A percentile compares a stretch with the other conserved stretches of the same genome.
These are phyloP conservation scores for Boletus sensibilis DNA, from an alignment of 768 basidiomycete species.

Conservation along the genomic window DNA sequence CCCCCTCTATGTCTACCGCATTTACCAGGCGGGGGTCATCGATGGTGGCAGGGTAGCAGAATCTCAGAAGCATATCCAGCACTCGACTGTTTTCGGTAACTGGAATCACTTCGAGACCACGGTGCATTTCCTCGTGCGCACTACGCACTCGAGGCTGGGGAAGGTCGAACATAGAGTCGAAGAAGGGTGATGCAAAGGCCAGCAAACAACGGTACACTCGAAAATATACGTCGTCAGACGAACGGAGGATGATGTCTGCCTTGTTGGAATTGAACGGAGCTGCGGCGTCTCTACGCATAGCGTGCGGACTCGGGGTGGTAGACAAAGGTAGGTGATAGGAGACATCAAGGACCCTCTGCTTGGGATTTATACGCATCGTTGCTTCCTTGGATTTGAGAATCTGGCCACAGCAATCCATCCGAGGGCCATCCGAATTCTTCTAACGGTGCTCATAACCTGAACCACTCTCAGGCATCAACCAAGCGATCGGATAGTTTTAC, in stretches of 20 bases:
- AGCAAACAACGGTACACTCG: slow-evolving; percentile 28
- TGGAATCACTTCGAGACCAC: slow-evolving; percentile 27
- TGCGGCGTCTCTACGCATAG: slow-evolving; percentile 24
- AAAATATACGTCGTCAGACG: slow-evolving; percentile 42
- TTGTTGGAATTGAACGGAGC: slow-evolving; percentile 47
- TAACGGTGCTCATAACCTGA: neutral
- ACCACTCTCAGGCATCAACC: slow-evolving; percentile 10
- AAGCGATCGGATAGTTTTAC: neutral
- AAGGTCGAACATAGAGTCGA: slow-evolving; percentile 33
- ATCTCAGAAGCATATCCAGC: slow-evolving; percentile 33
- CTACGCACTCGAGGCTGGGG: slow-evolving; percentile 19
- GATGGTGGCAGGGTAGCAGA: slow-evolving; percentile 36
- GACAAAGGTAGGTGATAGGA: neutral
- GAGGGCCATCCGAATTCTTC: neutral
- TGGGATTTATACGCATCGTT: slow-evolving; percentile 12
- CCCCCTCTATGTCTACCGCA: slow-evolving; percentile 18
- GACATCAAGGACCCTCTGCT: neutral
- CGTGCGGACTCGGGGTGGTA: neutral
- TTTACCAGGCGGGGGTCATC: slow-evolving; percentile 20
- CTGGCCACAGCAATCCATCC: neutral
- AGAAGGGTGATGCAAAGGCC: slow-evolving; percentile 30
- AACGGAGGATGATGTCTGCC: slow-evolving; percentile 51
- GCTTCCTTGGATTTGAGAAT: slow-evolving; percentile 2
- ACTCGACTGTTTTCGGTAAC: slow-evolving; percentile 29
- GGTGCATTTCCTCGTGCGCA: slow-evolving; percentile 12